A percentile compares a stretch with the other conserved stretches of the same genome.
Conservation (phyloP, 345 rosid genomes). For the Balakata baccata region DNA sequence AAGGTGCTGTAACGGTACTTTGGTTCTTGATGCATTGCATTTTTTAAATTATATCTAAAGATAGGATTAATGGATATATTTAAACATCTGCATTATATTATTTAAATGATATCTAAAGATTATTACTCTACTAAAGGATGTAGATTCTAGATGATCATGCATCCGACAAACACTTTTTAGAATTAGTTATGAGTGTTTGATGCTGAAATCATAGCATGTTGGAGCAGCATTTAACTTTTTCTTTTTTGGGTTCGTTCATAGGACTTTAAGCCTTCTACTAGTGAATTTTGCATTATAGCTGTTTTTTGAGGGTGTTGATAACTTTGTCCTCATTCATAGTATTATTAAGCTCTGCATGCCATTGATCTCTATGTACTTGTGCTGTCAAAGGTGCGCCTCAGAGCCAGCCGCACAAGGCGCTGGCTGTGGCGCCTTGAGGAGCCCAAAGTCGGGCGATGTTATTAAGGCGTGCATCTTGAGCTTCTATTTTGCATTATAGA, state of each 20-base stretch:
- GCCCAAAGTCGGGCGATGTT: no score
- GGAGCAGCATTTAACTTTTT: not conserved
- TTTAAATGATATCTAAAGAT: not conserved
- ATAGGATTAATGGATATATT: not conserved
- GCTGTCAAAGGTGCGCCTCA: no score
- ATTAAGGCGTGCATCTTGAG: no score
- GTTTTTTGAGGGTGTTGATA: not conserved
- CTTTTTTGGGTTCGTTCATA: no score
- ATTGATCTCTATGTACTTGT: not conserved
- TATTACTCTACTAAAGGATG: not conserved
- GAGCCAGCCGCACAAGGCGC: no score
- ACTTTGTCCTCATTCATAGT: not conserved
- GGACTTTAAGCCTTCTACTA: not conserved
- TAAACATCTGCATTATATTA: no score
- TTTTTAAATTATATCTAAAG: not conserved
- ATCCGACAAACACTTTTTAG: not conserved
- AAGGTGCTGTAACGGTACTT: not conserved
- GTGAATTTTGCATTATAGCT: not conserved
- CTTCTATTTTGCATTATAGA: no score
- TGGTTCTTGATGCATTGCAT: not conserved
- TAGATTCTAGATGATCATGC: not conserved
- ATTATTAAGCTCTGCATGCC: not conserved
- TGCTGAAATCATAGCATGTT: not conserved
- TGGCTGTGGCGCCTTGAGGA: no score
- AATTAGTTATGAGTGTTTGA: not conserved